These are phyloP conservation scores for Rhypophila decipiens DNA, from an alignment of 495 filamentous ascomycete species.

Conservation along the genomic window DNA sequence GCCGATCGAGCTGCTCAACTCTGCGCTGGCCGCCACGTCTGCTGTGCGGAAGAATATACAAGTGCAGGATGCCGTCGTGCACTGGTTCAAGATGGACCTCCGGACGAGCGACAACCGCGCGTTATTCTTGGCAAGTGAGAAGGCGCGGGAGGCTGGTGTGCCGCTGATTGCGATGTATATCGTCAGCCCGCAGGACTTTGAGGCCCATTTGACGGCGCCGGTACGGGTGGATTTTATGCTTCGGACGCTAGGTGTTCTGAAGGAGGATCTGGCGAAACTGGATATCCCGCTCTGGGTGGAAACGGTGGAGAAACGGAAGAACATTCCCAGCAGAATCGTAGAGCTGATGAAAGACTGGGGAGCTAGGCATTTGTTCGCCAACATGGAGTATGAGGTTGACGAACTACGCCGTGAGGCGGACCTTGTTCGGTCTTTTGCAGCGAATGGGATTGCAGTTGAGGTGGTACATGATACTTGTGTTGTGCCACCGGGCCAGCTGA, in stretches of 20 bases:
- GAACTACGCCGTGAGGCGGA: constrained; percentile 67
- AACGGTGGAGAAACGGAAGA: constrained; percentile 58
- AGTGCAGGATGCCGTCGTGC: constrained; percentile 62
- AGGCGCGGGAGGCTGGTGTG: constrained; percentile 55
- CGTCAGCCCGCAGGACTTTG: constrained; percentile 78
- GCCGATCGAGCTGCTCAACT: constrained; percentile 59
- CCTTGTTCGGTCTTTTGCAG: constrained; percentile 52
- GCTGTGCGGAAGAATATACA: constrained; percentile 35
- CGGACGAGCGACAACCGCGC: constrained; percentile 69
- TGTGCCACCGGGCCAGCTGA: constrained; percentile 63
- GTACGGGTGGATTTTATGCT: constrained; percentile 75
- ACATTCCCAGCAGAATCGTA: constrained; percentile 58
- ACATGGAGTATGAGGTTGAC: constrained; percentile 75
- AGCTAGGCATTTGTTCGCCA: constrained; percentile 64
- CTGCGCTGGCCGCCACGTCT: constrained; percentile 48
- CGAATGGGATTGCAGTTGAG: constrained; percentile 57
- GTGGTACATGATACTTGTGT: constrained; percentile 75
- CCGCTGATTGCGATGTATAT: constrained; percentile 74
- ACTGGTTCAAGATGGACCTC: constrained; percentile 90
- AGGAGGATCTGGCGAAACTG: constrained; percentile 57
- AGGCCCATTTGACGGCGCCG: constrained; percentile 70
- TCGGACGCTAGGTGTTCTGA: constrained; percentile 58
- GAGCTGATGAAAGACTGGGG: constrained; percentile 67
- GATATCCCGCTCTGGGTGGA: constrained; percentile 78
- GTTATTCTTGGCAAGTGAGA: constrained; percentile 58